Conservation (phyloP, 805 yeast species). For the Starmerella asiatica region DNA sequence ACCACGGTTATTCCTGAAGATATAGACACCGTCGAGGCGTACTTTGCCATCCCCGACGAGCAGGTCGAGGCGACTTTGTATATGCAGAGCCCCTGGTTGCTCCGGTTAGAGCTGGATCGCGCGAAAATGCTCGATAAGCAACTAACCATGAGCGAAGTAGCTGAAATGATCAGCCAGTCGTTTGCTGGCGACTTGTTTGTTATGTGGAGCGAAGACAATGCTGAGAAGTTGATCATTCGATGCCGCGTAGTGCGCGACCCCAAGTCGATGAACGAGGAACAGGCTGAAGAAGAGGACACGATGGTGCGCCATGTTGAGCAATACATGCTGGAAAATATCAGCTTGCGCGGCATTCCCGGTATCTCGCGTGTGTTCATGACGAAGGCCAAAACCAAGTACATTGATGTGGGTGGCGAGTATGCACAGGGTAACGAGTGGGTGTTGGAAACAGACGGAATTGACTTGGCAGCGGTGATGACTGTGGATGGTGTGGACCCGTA, state of each 20-base stretch:
- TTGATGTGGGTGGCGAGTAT: slow-evolving; percentile 60
- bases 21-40: slow-evolving; percentile 91
- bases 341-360: slow-evolving; percentile 91
- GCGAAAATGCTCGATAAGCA: slow-evolving; percentile 98
- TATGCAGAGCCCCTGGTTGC: slow-evolving; percentile 94
- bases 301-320: slow-evolving; percentile 88
- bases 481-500: slow-evolving; percentile 88
- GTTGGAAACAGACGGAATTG: slow-evolving; percentile 96
- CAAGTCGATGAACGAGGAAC: slow-evolving; percentile 81
- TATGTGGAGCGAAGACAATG: slow-evolving; percentile 98
- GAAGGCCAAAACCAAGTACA: slow-evolving; percentile 30
- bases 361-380: slow-evolving; percentile 68
- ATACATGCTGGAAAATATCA: slow-evolving; percentile 88
- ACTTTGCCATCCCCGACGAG: slow-evolving; percentile 95
- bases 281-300: slow-evolving; percentile 93
- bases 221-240: slow-evolving; percentile 90
- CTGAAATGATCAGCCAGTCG: slow-evolving; percentile 81
- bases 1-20: slow-evolving; percentile 95
- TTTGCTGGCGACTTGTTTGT: slow-evolving; percentile 93
- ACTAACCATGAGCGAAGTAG: slow-evolving; percentile 95
- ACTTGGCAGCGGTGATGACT: slow-evolving; percentile 84
- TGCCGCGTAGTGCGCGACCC: slow-evolving; percentile 98
- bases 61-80: slow-evolving; percentile 88
- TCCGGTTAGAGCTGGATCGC: slow-evolving; percentile 93
- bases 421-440: slow-evolving; percentile 93